These are phyloP conservation scores for Pelargonium myrrhifolium DNA, from an alignment of 441 rosid genomes.

Conservation along the genomic window DNA sequence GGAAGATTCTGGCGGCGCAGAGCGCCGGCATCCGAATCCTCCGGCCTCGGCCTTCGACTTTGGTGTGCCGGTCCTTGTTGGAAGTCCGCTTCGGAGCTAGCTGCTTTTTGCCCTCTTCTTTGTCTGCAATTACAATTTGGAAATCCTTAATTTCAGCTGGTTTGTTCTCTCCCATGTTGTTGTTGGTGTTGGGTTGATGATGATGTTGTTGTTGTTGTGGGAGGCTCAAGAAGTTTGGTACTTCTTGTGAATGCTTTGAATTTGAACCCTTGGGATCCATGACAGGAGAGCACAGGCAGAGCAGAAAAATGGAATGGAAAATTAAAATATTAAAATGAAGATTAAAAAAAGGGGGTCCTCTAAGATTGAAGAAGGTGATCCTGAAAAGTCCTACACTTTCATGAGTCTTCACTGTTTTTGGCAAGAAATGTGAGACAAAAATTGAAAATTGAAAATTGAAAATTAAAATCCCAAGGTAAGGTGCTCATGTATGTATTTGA, in stretches of 20 bases:
- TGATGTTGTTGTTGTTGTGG: constrained; percentile 11
- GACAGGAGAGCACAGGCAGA: constrained; percentile 28
- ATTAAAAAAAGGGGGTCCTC: constrained; percentile 20
- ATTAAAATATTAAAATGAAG: background rate
- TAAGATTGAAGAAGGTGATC: constrained; percentile 39
- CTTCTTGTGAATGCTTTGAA: constrained; percentile 35
- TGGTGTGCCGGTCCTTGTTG: constrained; percentile 42
- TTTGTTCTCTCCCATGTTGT: constrained; percentile 30
- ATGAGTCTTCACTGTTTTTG: constrained; percentile 59
- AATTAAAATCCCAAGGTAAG: constrained; percentile 19
- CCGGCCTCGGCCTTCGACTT: constrained; percentile 41
- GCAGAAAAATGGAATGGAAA: constrained; percentile 21
- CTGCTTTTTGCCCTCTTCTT: constrained; percentile 27
- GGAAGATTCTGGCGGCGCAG: constrained; percentile 43
- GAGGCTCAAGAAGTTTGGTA: constrained; percentile 38
- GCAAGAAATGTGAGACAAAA: constrained; percentile 27
- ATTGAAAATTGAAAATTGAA: background rate
- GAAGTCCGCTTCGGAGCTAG: constrained; percentile 35
- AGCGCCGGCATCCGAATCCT: constrained; percentile 43
- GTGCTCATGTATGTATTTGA: too few relatives aligned
- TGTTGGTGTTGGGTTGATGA: constrained; percentile 3
- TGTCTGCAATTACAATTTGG: constrained; percentile 25
- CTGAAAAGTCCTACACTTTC: constrained; percentile 53
- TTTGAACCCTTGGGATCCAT: constrained; percentile 78
- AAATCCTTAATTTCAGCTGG: constrained; percentile 27